Evolutionary conservation across 2,329 filamentous ascomycete species (phyloP), one percentile per base, ranked within the genome.

Genomic region (Fusarium austroafricanum): DNA sequence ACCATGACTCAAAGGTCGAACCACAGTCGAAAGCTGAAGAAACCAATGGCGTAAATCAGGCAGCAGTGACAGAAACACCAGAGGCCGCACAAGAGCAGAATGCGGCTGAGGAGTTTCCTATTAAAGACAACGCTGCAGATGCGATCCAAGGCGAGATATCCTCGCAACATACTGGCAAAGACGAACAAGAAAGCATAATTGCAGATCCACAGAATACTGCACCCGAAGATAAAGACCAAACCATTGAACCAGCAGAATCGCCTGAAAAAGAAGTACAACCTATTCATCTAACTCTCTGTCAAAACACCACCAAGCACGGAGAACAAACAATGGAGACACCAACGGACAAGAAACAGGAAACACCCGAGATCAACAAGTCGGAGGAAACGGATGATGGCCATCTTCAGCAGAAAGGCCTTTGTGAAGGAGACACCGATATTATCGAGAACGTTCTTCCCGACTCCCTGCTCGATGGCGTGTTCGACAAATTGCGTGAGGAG

Each of bases 381-480:
- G 5, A 44, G 26, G 51, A 56, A 23, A 28, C 4, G 11, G 46
- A 67, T 28, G 65, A 69, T 23, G 37, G 31, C 20, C 46, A 51
- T 6, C 26, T 64, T n/a, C 70, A 75, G 35, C 79, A 83, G 11
- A 86, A 87, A 63, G 78, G 78, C 9, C 86, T 97, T 50, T 94
- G 92, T 44, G 92, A 94, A 76, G 92, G 93, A 10, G 94, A 97
- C 75, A 96, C 93, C 0, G 86, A 84, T 40, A 85, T 98, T 39
- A 83, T 94, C 37, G 83, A 89, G 65, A 82, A 94, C 65, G 80
- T 97, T 31, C 84, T 97, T 3, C 83, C 92, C 2, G 75, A 79
- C 1, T 75, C 81, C 9, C 73, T 91, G 2, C 83, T 83, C 6
- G 80, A 86, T 2, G 82, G 84, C 17, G 85, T 91, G 8, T 97